A percentile compares a stretch with the other conserved stretches of the same genome.
Conservation (phyloP, 2,329 filamentous ascomycete genomes). For the Penicillium sp. region DNA sequence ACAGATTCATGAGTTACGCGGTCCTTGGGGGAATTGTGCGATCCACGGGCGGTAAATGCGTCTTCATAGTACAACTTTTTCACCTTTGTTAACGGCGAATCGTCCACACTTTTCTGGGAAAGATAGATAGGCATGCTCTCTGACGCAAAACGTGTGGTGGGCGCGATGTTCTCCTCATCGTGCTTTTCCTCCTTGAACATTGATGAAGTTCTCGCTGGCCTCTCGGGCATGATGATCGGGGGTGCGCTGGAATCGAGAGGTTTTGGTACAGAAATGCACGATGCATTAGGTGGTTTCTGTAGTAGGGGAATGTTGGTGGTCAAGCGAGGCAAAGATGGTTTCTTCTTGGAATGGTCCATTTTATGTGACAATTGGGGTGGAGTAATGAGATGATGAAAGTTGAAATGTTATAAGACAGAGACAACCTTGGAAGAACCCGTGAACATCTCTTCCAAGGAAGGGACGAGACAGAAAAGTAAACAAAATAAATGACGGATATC, state of each 20-base stretch:
- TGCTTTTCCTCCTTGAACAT: constrained; percentile 25
- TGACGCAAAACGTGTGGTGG: constrained; percentile 6
- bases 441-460: neutral
- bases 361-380: neutral
- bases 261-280: constrained; percentile 11
- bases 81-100: constrained; percentile 22
- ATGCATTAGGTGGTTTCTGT: constrained; percentile 1
- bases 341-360: constrained; percentile 17
- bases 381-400: neutral
- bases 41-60: constrained; percentile 38
- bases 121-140: constrained; percentile 16
- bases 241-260: constrained; percentile 19
- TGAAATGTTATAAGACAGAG: neutral
- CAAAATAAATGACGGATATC: neutral
- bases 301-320: constrained; percentile 11
- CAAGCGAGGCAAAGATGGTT: constrained; percentile 20
- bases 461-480: neutral
- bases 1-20: constrained; percentile 56
- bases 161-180: constrained; percentile 26
- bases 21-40: constrained; percentile 41
- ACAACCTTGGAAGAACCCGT: neutral
- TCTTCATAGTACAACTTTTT: constrained; percentile 44
- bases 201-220: constrained; percentile 18
- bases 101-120: constrained; percentile 12
- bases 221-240: constrained; percentile 18